These are phyloP conservation scores for Acanthamoeba lenticulata DNA, from an alignment of 208 protist genomes.

Conservation along the genomic window DNA sequence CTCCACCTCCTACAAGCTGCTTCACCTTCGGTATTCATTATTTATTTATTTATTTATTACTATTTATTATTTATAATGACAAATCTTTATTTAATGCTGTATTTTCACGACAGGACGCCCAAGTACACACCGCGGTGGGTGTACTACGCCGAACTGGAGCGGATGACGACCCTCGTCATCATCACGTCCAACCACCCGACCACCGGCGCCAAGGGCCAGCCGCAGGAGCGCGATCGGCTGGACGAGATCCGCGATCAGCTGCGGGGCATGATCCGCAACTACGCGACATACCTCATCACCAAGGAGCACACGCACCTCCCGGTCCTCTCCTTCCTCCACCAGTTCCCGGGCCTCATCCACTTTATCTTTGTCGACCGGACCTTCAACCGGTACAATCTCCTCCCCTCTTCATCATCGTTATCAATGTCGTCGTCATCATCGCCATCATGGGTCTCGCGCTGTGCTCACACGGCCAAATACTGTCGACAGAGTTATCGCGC, in stretches of 20 bases:
- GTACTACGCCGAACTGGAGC: slow-evolving; percentile 49
- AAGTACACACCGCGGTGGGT: slow-evolving; percentile 53
- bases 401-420: not conserved
- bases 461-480: too few relatives aligned
- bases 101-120: not conserved
- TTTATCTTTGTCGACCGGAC: slow-evolving; percentile 73
- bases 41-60: too few relatives aligned
- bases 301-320: slow-evolving; percentile 66
- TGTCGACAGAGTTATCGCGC: slow-evolving; percentile 66
- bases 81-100: too few relatives aligned
- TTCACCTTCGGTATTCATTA: not conserved
- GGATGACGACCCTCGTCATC: slow-evolving; percentile 40
- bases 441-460: too few relatives aligned
- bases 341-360: slow-evolving; percentile 73
- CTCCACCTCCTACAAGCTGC: slow-evolving; percentile 8
- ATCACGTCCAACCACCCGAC: not conserved
- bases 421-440: too few relatives aligned
- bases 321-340: slow-evolving; percentile 65
- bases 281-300: slow-evolving; percentile 61
- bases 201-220: slow-evolving; percentile 15
- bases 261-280: slow-evolving; percentile 43
- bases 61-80: too few relatives aligned
- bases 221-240: not conserved
- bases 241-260: slow-evolving; percentile 5
- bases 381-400: slow-evolving; percentile 31